A percentile compares a stretch with the other conserved stretches of the same genome.
Evolutionary conservation across 768 basidiomycete species (phyloP).

Genomic region (Leccinum imitatum): DNA sequence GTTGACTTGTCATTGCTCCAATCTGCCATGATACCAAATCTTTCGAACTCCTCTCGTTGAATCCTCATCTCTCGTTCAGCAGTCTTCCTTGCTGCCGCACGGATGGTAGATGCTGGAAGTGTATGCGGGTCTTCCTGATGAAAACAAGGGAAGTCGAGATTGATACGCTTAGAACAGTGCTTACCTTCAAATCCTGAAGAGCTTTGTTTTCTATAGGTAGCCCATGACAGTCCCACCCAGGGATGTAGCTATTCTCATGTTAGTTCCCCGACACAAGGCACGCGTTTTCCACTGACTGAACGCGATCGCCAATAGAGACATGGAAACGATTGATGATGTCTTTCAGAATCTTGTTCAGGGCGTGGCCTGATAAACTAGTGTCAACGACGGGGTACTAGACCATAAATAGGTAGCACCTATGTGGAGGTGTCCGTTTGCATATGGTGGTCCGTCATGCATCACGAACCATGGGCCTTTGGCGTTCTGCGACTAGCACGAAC

Average conservation of each 20-base stretch:
- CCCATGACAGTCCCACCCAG: constrained; percentile 99
- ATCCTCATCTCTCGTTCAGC: constrained; percentile 71
- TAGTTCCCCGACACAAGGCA: neutral
- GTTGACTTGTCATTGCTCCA: constrained; percentile 64
- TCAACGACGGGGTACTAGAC: neutral
- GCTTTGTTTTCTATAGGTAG: constrained; percentile 97
- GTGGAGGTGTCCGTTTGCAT: constrained; percentile 94
- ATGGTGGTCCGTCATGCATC: constrained; percentile 94
- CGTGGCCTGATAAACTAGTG: constrained; percentile 64
- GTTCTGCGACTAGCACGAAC: constrained; percentile 54
- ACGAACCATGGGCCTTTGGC: constrained; percentile 72
- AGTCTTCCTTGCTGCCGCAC: constrained; percentile 66
- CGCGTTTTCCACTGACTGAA: constrained; percentile 61
- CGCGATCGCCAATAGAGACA: constrained; percentile 69
- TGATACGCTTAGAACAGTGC: constrained; percentile 13
- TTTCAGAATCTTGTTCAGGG: constrained; percentile 94
- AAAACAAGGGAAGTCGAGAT: neutral
- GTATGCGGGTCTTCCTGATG: constrained; percentile 53
- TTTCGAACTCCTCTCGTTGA: constrained; percentile 77
- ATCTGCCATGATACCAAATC: constrained; percentile 90
- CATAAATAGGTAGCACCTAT: constrained; percentile 59
- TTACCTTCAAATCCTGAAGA: constrained; percentile 68
- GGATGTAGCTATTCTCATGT: constrained; percentile 66
- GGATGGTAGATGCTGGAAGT: constrained; percentile 60
- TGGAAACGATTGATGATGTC: constrained; percentile 93